Conservation (phyloP, 108 stramenopile species). For the Chaetoceros tenuissimus region DNA sequence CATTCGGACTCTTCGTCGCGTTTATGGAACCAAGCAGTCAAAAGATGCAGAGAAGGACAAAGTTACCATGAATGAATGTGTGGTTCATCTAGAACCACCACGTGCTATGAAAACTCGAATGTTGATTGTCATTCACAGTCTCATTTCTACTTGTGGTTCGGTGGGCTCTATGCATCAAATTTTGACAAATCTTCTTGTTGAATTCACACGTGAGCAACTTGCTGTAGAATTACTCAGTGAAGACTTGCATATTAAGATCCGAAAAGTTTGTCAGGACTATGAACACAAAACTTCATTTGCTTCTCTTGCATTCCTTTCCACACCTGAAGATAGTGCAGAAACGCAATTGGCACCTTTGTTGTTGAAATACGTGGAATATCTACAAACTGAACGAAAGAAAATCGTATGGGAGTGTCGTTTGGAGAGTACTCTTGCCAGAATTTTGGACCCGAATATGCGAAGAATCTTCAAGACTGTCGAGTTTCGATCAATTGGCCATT, state of each 20-base stretch:
- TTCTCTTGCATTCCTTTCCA: conserved; percentile 73
- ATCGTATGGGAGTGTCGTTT: conserved; percentile 54
- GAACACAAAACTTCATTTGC: conserved; percentile 79
- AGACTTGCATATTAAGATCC: conserved; percentile 44
- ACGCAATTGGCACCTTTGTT: conserved; percentile 56
- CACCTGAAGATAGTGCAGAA: conserved; percentile 69
- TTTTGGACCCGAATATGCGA: conserved; percentile 50
- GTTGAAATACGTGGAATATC: conserved; percentile 50
- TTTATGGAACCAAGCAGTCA: background rate
- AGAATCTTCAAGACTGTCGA: conserved; percentile 63
- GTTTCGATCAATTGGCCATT: conserved; percentile 73
- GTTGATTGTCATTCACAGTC: conserved; percentile 36
- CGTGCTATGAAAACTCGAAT: conserved; percentile 56
- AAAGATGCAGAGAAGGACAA: background rate
- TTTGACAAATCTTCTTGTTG: conserved; percentile 47
- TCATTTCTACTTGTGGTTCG: conserved; percentile 43
- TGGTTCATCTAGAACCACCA: conserved; percentile 60
- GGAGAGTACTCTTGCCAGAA: conserved; percentile 50
- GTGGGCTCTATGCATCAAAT: conserved; percentile 44
- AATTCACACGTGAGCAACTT: conserved; percentile 63
- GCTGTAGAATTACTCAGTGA: conserved; percentile 60
- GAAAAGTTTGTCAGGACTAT: conserved; percentile 44
- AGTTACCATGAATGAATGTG: conserved; percentile 52
- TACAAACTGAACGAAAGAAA: conserved; percentile 47
- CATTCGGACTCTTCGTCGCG: conserved; percentile 41